Percentiles rank a stretch among this genome's conserved stretches.
Conservation (phyloP, 2,329 filamentous ascomycete genomes). For the Aspergillus proliferans region DNA sequence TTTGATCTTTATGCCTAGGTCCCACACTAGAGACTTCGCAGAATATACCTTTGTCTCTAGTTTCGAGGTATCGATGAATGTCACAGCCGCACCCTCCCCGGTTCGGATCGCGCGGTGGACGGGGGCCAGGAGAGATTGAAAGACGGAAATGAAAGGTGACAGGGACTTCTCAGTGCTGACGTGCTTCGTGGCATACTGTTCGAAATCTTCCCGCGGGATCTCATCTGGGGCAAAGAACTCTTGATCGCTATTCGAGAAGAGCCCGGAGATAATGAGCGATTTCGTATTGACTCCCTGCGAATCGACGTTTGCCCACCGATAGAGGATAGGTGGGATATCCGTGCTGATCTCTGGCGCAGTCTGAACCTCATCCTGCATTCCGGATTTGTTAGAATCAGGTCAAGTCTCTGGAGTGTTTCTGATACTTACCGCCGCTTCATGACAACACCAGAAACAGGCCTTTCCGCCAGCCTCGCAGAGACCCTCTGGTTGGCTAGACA, state of each 20-base stretch:
- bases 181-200: constrained; percentile 18
- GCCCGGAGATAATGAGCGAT: constrained; percentile 17
- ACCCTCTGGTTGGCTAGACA: neutral
- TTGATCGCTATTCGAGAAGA: constrained; percentile 13
- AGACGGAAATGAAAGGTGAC: constrained; percentile 32
- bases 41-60: constrained; percentile 20
- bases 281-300: constrained; percentile 27
- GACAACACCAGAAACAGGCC: constrained; percentile 18
- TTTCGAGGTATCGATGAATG: constrained; percentile 25
- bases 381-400: neutral
- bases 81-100: constrained; percentile 18
- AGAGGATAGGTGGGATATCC: constrained; percentile 24
- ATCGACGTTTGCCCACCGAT: constrained; percentile 26
- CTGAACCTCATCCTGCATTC: neutral
- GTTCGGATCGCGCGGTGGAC: constrained; percentile 26
- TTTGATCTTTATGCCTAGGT: constrained; percentile 11
- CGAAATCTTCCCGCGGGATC: constrained; percentile 12
- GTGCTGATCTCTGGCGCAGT: neutral
- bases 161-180: constrained; percentile 12
- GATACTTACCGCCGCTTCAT: constrained; percentile 4
- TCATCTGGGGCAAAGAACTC: constrained; percentile 10
- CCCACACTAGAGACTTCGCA: constrained; percentile 17
- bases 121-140: constrained; percentile 18
- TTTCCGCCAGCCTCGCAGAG: constrained; percentile 12
- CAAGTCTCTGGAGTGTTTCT: neutral